Evolutionary conservation across 2,329 filamentous ascomycete genomes (phyloP), one percentile per base, ranked within the genome.

Genomic region (Fusarium tjaetaba): DNA sequence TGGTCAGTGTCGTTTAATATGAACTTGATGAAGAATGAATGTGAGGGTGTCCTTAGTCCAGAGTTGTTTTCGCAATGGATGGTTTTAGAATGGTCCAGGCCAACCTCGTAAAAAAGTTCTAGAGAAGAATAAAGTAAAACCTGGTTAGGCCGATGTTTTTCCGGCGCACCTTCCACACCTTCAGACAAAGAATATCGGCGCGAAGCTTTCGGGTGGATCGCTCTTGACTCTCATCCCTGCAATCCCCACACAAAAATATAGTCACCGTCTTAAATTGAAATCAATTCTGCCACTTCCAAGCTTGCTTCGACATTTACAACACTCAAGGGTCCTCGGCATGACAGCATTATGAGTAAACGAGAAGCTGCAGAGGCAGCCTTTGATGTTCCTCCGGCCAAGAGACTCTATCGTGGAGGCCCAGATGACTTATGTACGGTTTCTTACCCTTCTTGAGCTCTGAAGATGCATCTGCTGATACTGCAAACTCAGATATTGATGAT

Each of bases 211-310:
- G 18, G 13, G 60, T 68, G 59, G 55, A 41, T 58, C 67, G 30
- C 43, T 30, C 43, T 13, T 55, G 15, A 66, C 64, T 62, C 36
- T 46, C 22, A 65, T 68, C 67, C 68, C 64, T 64, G 59, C 18
- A 63, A 61, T 71, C 68, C 79, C 80, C 71, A 81, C 78, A 75
- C 55, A 67, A 76, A 80, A 79, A 74, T 73, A 53, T 62, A 32
- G 72, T 77, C 80, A 82, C 81, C 81, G 81, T 80, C 77, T 77
- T 78, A 77, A 80, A 80, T 78, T 68, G 56, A 64, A 74, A 61
- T 62, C 42, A 57, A 78, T 82, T 83, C 81, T 82, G 80, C 81
- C 80, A 57, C 45, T 69, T 48, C 11, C 64, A 41, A 66, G 61
- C 53, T 70, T 58, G 64, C 36, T 61, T 61, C 49, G 39, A 61